Evolutionary conservation across 805 yeast species (phyloP).

Genomic region (Wickerhamiella slavikovae): DNA sequence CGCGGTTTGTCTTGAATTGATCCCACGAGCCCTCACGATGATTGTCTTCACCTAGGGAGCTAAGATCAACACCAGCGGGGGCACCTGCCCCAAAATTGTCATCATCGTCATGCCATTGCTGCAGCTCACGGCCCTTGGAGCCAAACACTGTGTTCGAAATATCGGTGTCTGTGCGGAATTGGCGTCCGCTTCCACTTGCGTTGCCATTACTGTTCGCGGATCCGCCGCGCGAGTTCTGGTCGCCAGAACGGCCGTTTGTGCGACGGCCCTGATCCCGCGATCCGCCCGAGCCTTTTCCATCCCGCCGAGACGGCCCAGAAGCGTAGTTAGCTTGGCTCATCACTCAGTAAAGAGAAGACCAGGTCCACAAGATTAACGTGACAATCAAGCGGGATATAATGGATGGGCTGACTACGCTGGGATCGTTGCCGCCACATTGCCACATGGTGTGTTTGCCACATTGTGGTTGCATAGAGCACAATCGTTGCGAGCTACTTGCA

Average conservation of each 20-base stretch:
- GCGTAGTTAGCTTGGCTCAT: too few species aligned
- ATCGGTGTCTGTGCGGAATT: conserved; percentile 70
- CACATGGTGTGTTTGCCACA: too few species aligned
- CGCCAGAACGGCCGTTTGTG: background rate
- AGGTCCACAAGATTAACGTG: too few species aligned
- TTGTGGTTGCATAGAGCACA: too few species aligned
- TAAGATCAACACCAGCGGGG: too few species aligned
- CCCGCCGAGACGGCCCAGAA: too few species aligned
- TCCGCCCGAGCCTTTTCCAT: background rate
- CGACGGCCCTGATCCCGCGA: background rate
- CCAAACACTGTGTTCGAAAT: conserved; percentile 31
- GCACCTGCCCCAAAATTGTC: conserved; percentile 10
- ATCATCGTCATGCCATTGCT: conserved; percentile 68
- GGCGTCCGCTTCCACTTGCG: background rate
- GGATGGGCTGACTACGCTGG: too few species aligned
- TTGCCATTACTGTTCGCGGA: background rate
- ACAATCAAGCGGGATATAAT: too few species aligned
- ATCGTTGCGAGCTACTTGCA: too few species aligned
- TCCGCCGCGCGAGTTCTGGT: background rate
- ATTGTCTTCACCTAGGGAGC: conserved; percentile 6
- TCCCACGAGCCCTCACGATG: conserved; percentile 50
- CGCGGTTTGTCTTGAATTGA: conserved; percentile 81
- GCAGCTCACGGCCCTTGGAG: conserved; percentile 45
- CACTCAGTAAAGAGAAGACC: too few species aligned
- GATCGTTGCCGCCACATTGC: too few species aligned